Evolutionary conservation across 805 yeast genomes (phyloP), one percentile per base, ranked within the genome.

Genomic region (Kockiozyma suomiensis): DNA sequence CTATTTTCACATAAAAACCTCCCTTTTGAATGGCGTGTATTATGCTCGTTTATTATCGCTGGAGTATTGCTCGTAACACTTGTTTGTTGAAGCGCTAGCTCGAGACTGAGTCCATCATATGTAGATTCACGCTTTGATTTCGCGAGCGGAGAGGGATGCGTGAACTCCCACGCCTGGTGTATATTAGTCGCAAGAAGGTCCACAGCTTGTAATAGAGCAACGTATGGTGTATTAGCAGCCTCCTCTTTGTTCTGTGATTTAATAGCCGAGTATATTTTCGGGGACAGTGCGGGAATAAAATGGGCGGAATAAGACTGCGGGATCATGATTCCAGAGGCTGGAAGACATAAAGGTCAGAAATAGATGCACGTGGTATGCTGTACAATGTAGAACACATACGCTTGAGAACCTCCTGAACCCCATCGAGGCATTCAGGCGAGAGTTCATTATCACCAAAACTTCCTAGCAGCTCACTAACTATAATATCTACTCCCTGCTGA

Each of bases 381-480:
- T 93, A 8, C 23, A 74, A 54, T 72, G n/a, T n/a, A n/a, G n/a
- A 81, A 66, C 10, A 32, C 55, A 26, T 54, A 63, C 66, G 43
- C 72, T 82, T 79, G 67, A 80, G 60, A 66, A 69, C 66, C 50
- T 68, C 64, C 53, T 81, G 80, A 17, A 78, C 68, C 0, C 79
- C 74, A 47, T 75, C 76, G 2, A 90, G 72, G 59, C 94, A 85
- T 71, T 92, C 98, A 0, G 98, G 97, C 7, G 89, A 81, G 17
- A 90, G 77, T 70, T 92, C 97, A 72, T 92, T 93, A 72, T 96
- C 93, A 3, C 96, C 97, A 75, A 93, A 88, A 15, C 96, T 88
- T 4, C 97, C 97, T 28, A 92, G 73, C 6, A 93, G 75, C 71
- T 92, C 97, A 46, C 96, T 87, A 1, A 93, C 79, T 7, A 91